Base-by-base conservation (phyloP, 495 filamentous ascomycete genomes). In the Amniculicola lignicola region DNA sequence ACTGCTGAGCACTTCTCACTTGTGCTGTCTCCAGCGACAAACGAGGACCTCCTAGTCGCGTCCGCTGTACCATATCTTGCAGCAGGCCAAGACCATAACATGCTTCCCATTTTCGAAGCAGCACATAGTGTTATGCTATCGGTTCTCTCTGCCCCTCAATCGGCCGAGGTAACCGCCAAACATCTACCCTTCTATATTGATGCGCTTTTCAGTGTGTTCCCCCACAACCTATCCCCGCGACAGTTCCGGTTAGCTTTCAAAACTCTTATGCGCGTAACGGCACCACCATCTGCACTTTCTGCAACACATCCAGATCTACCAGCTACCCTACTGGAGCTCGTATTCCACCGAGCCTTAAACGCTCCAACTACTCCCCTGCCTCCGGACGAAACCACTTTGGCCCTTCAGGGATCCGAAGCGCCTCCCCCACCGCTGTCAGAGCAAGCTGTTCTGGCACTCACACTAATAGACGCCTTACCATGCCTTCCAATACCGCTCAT, bases 161-260 rank as follows among this genome's bases (percentile, higher is more conserved):
- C 88, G 57, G 79, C 84, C 12, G 72, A 80, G 9, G 70, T 96
- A 33, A 82, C 89, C 25, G 79, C 82, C 12, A 79, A 79, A 56
- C 78, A 95, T 45, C 75, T 92, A 12, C 90, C 90, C 1, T 88
- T 89, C 67, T 97, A 98, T 69, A 80, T 93, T 51, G 86, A 92
- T 47, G 82, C 82, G 21, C 78, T 96, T 0, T 91, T 96, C 71
- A 76, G 81, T n/a, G 79, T 87, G 7, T 98, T 96, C 70, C 94
- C 93, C 2, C 61, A 75, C 4, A 87, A 87, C 57, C 82, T 98
- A 14, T 92, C 89, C 1, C 79, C 85, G 2, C 81, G 90, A 5
- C 93, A 98, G 73, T 97, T 98, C 73, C 83, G 92, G 31, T 79
- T 97, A 14, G 93, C 92, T 19, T 91, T 96, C 78, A 90, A 88